These are phyloP conservation scores for Voacanga thouarsii DNA, from an alignment of 257 asterid genomes.

Conservation along the genomic window DNA sequence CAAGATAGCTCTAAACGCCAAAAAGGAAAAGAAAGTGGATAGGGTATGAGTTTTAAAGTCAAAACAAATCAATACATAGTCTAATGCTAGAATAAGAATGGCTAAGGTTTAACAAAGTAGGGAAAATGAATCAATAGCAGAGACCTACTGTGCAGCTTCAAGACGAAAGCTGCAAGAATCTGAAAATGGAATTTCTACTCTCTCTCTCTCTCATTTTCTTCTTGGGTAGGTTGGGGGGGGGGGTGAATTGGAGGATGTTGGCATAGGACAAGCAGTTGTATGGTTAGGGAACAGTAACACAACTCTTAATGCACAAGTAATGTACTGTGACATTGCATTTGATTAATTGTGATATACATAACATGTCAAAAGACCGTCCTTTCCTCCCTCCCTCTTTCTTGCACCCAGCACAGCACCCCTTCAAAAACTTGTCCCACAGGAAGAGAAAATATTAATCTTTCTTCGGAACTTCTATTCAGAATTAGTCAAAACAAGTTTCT, in stretches of 20 bases:
- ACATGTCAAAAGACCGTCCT: not conserved
- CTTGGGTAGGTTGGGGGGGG: too few species aligned
- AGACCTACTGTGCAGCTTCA: not conserved
- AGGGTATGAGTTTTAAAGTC: not conserved
- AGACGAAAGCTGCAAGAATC: not conserved
- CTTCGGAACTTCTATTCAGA: not conserved
- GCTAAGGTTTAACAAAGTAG: not conserved
- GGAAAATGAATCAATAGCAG: not conserved
- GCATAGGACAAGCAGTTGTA: not conserved
- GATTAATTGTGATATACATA: not conserved
- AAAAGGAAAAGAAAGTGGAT: not conserved
- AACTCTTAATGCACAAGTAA: not conserved
- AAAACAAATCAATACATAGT: not conserved
- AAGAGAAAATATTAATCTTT: not conserved
- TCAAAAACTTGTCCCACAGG: not conserved
- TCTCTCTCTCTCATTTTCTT: not conserved
- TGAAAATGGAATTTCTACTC: not conserved
- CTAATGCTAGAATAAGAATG: not conserved
- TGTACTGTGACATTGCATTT: not conserved
- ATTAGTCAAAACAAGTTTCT: not conserved
- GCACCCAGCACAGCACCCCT: not conserved
- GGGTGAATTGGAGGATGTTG: not conserved
- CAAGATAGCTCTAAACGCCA: not conserved
- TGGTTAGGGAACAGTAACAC: not conserved
- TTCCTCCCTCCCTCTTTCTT: not conserved